Evolutionary conservation across 129 eudicot genomes (phyloP).

Genomic region (Centella asiatica): DNA sequence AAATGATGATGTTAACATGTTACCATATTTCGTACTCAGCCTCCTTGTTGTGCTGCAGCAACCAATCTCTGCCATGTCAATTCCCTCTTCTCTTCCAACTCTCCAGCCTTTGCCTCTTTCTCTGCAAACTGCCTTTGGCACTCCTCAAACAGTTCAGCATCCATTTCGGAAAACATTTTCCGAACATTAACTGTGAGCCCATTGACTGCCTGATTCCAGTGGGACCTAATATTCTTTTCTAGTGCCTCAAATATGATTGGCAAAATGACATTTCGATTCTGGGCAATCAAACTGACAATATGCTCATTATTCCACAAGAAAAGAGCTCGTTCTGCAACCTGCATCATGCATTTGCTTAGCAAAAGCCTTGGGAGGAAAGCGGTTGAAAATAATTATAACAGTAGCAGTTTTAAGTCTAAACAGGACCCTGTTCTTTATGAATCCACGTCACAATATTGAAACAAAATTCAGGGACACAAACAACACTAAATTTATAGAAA

Average conservation of each 20-base stretch:
- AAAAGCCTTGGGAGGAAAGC: background rate
- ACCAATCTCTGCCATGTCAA: slow-evolving; percentile 62
- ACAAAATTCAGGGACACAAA: no score
- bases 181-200: slow-evolving; percentile 71
- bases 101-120: slow-evolving; percentile 37
- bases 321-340: slow-evolving; percentile 89
- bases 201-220: slow-evolving; percentile 83
- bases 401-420: no score
- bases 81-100: slow-evolving; percentile 48
- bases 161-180: slow-evolving; percentile 80
- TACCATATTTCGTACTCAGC: slow-evolving; percentile 20
- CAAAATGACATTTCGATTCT: slow-evolving; percentile 44
- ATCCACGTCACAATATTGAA: no score
- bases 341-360: slow-evolving; percentile 12
- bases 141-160: slow-evolving; percentile 59
- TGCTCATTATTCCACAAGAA: slow-evolving; percentile 81
- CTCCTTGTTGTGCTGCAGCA: slow-evolving; percentile 39
- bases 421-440: no score
- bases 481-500: no score
- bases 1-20: slow-evolving; percentile 7
- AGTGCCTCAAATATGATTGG: slow-evolving; percentile 77
- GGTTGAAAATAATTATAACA: no score
- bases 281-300: slow-evolving; percentile 54
- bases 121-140: slow-evolving; percentile 56
- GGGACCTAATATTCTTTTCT: slow-evolving; percentile 62